These are phyloP conservation scores for Sporothrix dimorphospora DNA, from an alignment of 2,329 filamentous ascomycete genomes.

Conservation along the genomic window DNA sequence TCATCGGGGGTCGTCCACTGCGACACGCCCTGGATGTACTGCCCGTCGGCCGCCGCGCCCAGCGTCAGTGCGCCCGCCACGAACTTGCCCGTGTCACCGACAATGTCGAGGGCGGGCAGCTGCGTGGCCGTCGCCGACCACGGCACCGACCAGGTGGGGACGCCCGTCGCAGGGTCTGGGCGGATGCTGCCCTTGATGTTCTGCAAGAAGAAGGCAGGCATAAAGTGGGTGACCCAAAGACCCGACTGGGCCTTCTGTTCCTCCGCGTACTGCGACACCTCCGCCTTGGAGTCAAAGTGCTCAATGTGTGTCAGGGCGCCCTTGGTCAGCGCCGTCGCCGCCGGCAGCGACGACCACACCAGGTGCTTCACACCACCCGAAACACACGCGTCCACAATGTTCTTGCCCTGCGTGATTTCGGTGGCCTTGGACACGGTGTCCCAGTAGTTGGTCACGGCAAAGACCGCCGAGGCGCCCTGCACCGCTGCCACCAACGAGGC, in stretches of 20 bases:
- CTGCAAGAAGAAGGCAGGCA: constrained; percentile 58
- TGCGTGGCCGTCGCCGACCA: constrained; percentile 38
- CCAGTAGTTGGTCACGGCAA: constrained; percentile 51
- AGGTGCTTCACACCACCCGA: constrained; percentile 36
- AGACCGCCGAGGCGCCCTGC: constrained; percentile 52
- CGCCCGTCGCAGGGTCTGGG: constrained; percentile 38
- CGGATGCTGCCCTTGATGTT: constrained; percentile 47
- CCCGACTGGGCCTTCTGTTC: constrained; percentile 47
- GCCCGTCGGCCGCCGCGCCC: not conserved
- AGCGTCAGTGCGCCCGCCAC: not conserved
- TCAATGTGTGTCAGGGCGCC: constrained; percentile 48
- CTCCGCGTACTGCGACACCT: constrained; percentile 58
- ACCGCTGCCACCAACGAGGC: constrained; percentile 50
- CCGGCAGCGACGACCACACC: constrained; percentile 46
- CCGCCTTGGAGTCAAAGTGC: constrained; percentile 62
- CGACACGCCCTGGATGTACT: constrained; percentile 16
- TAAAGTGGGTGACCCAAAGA: constrained; percentile 48
- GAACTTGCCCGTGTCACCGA: constrained; percentile 44
- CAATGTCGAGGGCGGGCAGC: constrained; percentile 43
- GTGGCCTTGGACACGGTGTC: constrained; percentile 43
- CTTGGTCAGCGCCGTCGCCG: constrained; percentile 46
- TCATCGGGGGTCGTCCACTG: constrained; percentile 14
- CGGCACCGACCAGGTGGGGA: constrained; percentile 41
- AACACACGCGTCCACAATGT: constrained; percentile 52
- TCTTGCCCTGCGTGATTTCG: constrained; percentile 52